Conservation (phyloP, 2,329 filamentous ascomycete genomes). For the Chaetomiaceae sp. region DNA sequence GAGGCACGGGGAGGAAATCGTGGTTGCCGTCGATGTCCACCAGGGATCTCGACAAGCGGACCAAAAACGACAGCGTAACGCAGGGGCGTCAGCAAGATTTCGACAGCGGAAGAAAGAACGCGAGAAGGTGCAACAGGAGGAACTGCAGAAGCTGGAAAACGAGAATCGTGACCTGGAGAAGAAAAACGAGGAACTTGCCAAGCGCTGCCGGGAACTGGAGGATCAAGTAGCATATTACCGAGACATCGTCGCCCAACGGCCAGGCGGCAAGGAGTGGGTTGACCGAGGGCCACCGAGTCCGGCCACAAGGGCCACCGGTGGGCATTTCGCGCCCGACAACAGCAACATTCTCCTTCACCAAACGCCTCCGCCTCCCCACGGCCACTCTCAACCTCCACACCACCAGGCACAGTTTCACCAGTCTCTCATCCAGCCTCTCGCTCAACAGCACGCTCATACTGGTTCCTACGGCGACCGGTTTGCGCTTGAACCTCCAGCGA, state of each 20-base stretch:
- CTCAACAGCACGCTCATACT: slow-evolving; percentile 24
- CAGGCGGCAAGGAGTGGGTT: slow-evolving; percentile 51
- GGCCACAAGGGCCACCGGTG: slow-evolving; percentile 20
- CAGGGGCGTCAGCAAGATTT: slow-evolving; percentile 79
- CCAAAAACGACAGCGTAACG: slow-evolving; percentile 81
- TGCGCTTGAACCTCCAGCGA: slow-evolving; percentile 43
- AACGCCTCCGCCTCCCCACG: background rate
- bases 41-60: slow-evolving; percentile 78
- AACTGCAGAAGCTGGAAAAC: slow-evolving; percentile 64
- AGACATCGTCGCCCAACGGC: slow-evolving; percentile 58
- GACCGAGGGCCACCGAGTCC: slow-evolving; percentile 35
- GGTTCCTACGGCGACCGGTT: slow-evolving; percentile 35
- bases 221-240: slow-evolving; percentile 71
- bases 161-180: slow-evolving; percentile 61
- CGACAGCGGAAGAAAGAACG: slow-evolving; percentile 77
- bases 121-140: slow-evolving; percentile 66
- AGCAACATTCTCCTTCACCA: slow-evolving; percentile 30
- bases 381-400: slow-evolving; percentile 22
- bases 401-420: slow-evolving; percentile 29
- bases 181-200: slow-evolving; percentile 53
- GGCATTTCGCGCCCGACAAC: slow-evolving; percentile 35
- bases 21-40: slow-evolving; percentile 71
- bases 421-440: slow-evolving; percentile 25
- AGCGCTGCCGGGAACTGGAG: slow-evolving; percentile 48
- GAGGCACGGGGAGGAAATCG: slow-evolving; percentile 41